phyloP scores from a whole-genome alignment of 208 protist genomes.

The Leishmania martiniquensis region DNA sequence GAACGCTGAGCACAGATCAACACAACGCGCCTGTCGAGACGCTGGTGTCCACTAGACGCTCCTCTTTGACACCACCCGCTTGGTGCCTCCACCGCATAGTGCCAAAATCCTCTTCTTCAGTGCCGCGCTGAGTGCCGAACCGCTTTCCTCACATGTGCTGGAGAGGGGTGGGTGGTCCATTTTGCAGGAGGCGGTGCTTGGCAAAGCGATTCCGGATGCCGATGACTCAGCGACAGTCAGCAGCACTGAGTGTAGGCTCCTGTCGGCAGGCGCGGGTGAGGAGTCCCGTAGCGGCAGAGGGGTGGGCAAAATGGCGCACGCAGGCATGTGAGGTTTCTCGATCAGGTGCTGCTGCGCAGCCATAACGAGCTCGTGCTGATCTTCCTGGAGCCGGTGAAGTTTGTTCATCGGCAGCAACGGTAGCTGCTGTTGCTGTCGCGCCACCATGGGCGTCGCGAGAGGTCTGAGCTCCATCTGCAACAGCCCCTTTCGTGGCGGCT shows the following conservation, averaged over 20 bases:
- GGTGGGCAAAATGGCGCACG: not conserved
- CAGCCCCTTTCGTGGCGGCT: not conserved
- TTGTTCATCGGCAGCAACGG: no score
- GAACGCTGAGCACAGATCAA: not conserved
- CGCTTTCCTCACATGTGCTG: not conserved
- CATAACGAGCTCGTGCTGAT: no score
- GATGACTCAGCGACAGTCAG: not conserved
- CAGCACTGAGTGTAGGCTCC: not conserved
- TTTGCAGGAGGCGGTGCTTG: not conserved
- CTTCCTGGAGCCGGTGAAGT: no score
- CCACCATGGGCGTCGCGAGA: not conserved
- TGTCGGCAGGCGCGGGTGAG: not conserved
- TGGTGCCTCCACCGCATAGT: not conserved
- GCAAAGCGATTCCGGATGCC: not conserved
- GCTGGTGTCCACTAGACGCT: not conserved
- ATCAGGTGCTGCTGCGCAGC: constrained; percentile 10
- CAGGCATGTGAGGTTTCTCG: not conserved
- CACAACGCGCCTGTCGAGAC: not conserved
- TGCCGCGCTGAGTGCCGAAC: not conserved
- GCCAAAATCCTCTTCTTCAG: not conserved
- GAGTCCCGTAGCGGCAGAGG: not conserved
- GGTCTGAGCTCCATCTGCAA: not conserved
- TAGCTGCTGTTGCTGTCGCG: no score
- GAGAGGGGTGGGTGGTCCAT: not conserved
- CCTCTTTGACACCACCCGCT: not conserved